Percentiles rank a stretch among this genome's conserved stretches.
These are phyloP conservation scores for Colletotrichum kahawae DNA, from an alignment of 2,329 filamentous ascomycete species.

Conservation along the genomic window DNA sequence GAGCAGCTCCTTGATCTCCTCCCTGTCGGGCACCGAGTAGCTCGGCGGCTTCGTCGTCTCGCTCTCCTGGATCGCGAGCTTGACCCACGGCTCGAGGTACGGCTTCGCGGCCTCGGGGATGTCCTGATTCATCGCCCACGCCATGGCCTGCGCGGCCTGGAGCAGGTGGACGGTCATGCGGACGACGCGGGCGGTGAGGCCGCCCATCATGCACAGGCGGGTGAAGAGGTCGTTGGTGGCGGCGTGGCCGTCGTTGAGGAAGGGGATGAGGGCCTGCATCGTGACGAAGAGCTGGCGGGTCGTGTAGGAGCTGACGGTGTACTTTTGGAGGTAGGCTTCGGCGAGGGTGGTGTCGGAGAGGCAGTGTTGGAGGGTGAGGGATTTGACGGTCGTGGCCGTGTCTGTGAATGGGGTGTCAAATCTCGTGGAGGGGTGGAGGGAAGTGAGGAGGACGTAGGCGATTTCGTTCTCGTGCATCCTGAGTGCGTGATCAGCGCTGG, in stretches of 20 bases:
- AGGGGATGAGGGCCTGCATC: slow-evolving; percentile 17
- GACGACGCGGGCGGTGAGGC: slow-evolving; percentile 15
- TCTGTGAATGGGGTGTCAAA: slow-evolving; percentile 10
- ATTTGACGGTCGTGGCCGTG: background rate
- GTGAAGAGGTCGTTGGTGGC: slow-evolving; percentile 8
- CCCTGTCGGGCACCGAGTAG: slow-evolving; percentile 1
- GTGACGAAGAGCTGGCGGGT: slow-evolving; percentile 13
- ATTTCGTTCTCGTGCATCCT: slow-evolving; percentile 21
- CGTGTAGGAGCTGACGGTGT: slow-evolving; percentile 1
- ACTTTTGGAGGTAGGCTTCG: slow-evolving; percentile 2
- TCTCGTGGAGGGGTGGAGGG: background rate
- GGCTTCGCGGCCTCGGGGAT: background rate
- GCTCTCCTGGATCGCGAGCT: slow-evolving; percentile 4
- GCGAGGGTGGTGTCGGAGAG: slow-evolving; percentile 13
- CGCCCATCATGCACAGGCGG: slow-evolving; percentile 14
- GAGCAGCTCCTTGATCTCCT: slow-evolving; percentile 12
- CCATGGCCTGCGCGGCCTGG: slow-evolving; percentile 16
- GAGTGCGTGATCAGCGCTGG: background rate
- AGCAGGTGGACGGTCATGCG: slow-evolving; percentile 17
- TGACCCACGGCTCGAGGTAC: slow-evolving; percentile 16
- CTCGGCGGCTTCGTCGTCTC: slow-evolving; percentile 15
- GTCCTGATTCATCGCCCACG: slow-evolving; percentile 17
- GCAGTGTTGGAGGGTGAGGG: slow-evolving; percentile 10
- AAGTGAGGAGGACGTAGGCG: slow-evolving; percentile 3
- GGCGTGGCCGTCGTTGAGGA: slow-evolving; percentile 4